phyloP scores from a whole-genome alignment of 306 rosid species.

The Inga oerstediana region DNA sequence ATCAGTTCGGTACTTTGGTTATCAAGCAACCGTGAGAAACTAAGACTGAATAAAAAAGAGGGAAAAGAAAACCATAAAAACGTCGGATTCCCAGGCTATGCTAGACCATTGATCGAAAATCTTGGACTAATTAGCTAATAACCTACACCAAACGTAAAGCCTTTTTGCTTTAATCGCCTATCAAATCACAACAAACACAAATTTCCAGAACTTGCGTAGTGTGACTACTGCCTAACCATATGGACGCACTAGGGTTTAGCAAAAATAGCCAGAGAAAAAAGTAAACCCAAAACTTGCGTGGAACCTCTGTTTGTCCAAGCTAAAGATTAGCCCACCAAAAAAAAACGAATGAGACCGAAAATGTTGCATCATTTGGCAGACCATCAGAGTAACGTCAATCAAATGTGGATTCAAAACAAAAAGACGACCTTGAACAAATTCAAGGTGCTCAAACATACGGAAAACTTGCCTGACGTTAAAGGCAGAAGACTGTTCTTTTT shows the following conservation, averaged over 20 bases:
- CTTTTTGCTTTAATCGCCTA: neutral
- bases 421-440: neutral
- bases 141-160: neutral
- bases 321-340: neutral
- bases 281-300: neutral
- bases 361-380: constrained; percentile 15
- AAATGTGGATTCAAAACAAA: constrained; percentile 1
- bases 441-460: neutral
- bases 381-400: neutral
- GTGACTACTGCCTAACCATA: constrained; percentile 21
- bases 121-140: neutral
- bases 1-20: neutral
- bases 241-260: constrained; percentile 42
- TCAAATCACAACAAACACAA: neutral
- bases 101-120: neutral
- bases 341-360: neutral
- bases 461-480: constrained; percentile 42
- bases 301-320: neutral
- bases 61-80: neutral
- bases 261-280: neutral
- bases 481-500: constrained; percentile 25
- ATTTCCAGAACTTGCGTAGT: neutral
- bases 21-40: constrained; percentile 3
- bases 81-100: neutral
- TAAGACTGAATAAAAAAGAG: neutral